These are phyloP conservation scores for Saccharomycopsis schoenii DNA, from an alignment of 805 yeast species.

Conservation along the genomic window DNA sequence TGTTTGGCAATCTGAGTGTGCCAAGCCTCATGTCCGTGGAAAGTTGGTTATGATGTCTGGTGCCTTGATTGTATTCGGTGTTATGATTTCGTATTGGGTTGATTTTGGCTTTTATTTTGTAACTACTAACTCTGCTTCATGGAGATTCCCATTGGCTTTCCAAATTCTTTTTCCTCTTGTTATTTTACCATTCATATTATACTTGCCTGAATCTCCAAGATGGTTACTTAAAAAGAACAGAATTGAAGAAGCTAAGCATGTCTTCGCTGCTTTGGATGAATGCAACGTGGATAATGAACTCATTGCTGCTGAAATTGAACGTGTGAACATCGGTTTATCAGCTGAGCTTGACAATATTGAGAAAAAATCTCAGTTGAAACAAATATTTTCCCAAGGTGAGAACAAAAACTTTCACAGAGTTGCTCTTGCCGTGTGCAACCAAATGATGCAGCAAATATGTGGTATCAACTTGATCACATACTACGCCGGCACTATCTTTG, in stretches of 20 bases:
- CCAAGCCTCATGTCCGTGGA: slow-evolving; percentile 59
- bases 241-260: slow-evolving; percentile 10
- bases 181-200: slow-evolving; percentile 22
- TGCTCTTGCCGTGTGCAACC: slow-evolving; percentile 52
- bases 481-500: slow-evolving; percentile 49
- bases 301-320: slow-evolving; percentile 8
- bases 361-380: slow-evolving; percentile 26
- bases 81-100: slow-evolving; percentile 65
- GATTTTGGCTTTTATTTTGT: slow-evolving; percentile 62
- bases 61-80: slow-evolving; percentile 60
- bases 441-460: slow-evolving; percentile 60
- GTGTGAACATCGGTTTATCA: not conserved
- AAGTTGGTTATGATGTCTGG: slow-evolving; percentile 60
- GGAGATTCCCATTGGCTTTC: slow-evolving; percentile 74
- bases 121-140: slow-evolving; percentile 22
- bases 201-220: slow-evolving; percentile 44
- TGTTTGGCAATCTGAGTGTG: slow-evolving; percentile 70
- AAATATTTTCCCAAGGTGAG: slow-evolving; percentile 36
- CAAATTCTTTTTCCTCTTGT: slow-evolving; percentile 46
- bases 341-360: not conserved
- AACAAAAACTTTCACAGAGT: slow-evolving; percentile 54
- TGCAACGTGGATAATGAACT: slow-evolving; percentile 1
- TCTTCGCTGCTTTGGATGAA: slow-evolving; percentile 13
- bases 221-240: slow-evolving; percentile 35
- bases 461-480: slow-evolving; percentile 64